Evolutionary conservation across 805 yeast genomes (phyloP), one percentile per base, ranked within the genome.

Genomic region (Zygoascus tannicola): DNA sequence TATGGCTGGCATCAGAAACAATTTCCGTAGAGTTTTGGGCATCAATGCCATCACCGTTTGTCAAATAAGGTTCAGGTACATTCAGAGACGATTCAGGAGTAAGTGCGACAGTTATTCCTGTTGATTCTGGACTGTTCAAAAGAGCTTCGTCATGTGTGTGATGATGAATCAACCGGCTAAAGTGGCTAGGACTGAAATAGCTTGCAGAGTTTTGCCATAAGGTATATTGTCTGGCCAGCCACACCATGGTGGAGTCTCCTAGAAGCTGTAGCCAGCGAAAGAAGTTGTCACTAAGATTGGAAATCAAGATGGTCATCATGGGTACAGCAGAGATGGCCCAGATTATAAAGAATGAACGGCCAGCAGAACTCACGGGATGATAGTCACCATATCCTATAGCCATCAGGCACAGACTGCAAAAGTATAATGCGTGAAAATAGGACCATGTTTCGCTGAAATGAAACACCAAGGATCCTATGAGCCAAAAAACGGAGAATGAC

Each of bases 271-370:
- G 42, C 15, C 39, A 37, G 12, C 37, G 46, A 33, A 58, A 53
- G 19, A 58, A 35, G 15, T 74, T 66, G 56, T 84, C 94, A 49
- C 90, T 85, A 38, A 81, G 65, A 42, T 76, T 78, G 1, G 88
- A 79, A 33, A 85, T 76, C 44, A 85, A 68, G 15, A 81, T 79
- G 2, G 95, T 83, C 94, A 86, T 85, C 41, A 85, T 67, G 1
- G 96, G 96, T 19, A 87, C 80, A 0, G 95, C 94, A 4, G 78
- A 66, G 18, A 87, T 58, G 0, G 87, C 81, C 95, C 95, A 87
- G 7, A 77, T 62, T 5, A 84, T 76, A 54, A 86, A 86, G 51
- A 85, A 76, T 0, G 81, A 73, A 35, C 81, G 64, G 0, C 94
- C 94, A 4, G 82, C 80, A 1, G 78, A 63, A 0, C 79, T 62